These are phyloP conservation scores for Corylus americana DNA, from an alignment of 306 rosid species.

Conservation along the genomic window DNA sequence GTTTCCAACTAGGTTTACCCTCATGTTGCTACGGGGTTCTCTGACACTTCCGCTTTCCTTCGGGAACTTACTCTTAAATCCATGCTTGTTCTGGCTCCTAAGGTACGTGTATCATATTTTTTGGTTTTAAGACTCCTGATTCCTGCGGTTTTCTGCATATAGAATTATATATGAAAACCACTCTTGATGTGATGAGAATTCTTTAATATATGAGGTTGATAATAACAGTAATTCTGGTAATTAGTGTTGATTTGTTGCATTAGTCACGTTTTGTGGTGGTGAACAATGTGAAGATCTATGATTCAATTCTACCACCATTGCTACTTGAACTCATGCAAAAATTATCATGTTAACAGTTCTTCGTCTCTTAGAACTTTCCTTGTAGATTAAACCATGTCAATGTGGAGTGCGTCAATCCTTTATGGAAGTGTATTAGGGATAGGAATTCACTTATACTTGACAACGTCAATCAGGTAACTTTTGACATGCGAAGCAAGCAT, in stretches of 20 bases:
- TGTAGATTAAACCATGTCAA: too few relatives aligned
- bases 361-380: background rate
- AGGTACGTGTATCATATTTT: conserved; percentile 45
- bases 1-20: conserved; percentile 76
- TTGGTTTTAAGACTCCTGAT: conserved; percentile 13
- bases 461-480: too few relatives aligned
- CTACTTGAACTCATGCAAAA: background rate
- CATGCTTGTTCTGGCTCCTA: conserved; percentile 91
- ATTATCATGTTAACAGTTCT: background rate
- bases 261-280: background rate
- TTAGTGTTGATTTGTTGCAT: conserved; percentile 1
- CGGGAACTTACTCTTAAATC: conserved; percentile 96
- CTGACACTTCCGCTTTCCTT: conserved; percentile 94
- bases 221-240: conserved; percentile 16
- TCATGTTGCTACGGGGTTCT: conserved; percentile 91
- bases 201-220: background rate
- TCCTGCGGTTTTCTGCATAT: conserved; percentile 8
- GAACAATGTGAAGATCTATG: background rate
- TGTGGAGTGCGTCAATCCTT: too few relatives aligned
- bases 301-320: background rate
- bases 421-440: too few relatives aligned
- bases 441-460: too few relatives aligned
- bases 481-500: too few relatives aligned
- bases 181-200: conserved; percentile 13
- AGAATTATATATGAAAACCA: conserved; percentile 1